Evolutionary conservation across 768 basidiomycete species (phyloP), one percentile per base, ranked within the genome.

Genomic region (Lactarius trivialis): DNA sequence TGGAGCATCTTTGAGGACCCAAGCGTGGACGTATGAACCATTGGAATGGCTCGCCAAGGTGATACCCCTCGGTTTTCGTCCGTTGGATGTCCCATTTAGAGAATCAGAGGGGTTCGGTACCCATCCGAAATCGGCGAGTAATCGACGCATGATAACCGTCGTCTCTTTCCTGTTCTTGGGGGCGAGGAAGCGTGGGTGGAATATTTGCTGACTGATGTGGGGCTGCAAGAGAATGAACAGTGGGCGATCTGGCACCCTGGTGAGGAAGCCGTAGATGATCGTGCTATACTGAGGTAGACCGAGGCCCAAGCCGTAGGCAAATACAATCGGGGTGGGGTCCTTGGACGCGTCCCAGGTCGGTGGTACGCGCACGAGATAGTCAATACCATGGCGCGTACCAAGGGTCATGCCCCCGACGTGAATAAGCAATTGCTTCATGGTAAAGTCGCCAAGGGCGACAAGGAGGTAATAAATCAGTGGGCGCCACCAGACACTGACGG

Each of bases 31-130:
- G 69, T 92, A 93, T 36, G 89, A 86, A 0, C 91, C 90, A 69
- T 96, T 94, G 56, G 92, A 95, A 74, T 97, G 95, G 71, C 90
- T 93, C 59, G 96, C 67, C 67, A 96, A 73, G 0, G 85, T 87
- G 17, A 95, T 78, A 0, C 93, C 93, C 45, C 74, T 78, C 21
- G 68, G 61, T n/a, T 69, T 67, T 37, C 61, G 56, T 21, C 58
- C 57, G 14, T 56, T 11, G 7, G 71, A 63, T 12, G 62, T 61
- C 24, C 70, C 68, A 30, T 62, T 65, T 43, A 70, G 69, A 17
- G 67, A 67, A 21, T 71, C 70, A 26, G 55, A 54, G 6, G 68
- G 63, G 19, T 72, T 68, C 28, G 74, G 67, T 1, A 79, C 85
- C 85, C 89, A 93, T 24, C 85, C 86, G 58, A 92, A 78, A 60